Evolutionary conservation across 1,284 basidiomycete species (phyloP).

Genomic region (Ceraceosorus guamensis): DNA sequence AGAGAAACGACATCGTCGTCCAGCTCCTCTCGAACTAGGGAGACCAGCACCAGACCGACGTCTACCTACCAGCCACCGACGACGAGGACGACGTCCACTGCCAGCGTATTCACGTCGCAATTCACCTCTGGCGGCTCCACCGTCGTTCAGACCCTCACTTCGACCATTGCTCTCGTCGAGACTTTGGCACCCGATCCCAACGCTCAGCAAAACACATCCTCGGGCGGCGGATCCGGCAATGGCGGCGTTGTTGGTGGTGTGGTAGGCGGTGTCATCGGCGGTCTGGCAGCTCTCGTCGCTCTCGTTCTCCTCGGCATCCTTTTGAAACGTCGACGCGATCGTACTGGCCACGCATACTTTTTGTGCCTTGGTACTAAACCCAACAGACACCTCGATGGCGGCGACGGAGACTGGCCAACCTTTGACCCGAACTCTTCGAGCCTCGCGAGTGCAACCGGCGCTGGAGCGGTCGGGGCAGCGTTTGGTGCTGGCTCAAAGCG

Average conservation of each 20-base stretch:
- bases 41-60: too few relatives aligned
- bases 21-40: too few relatives aligned
- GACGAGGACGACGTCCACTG: too few relatives aligned
- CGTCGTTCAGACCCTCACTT: background rate
- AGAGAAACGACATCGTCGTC: too few relatives aligned
- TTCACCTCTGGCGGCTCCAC: background rate
- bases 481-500: constrained; percentile 3
- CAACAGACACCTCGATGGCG: constrained; percentile 12
- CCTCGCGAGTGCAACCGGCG: constrained; percentile 12
- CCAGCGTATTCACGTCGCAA: background rate
- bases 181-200: background rate
- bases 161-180: background rate
- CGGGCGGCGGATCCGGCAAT: constrained; percentile 19
- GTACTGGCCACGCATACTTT: constrained; percentile 34
- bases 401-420: constrained; percentile 30
- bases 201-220: background rate
- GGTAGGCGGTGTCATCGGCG: constrained; percentile 37
- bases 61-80: too few relatives aligned
- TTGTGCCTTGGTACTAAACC: constrained; percentile 33
- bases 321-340: constrained; percentile 20
- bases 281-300: constrained; percentile 22
- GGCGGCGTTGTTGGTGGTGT: constrained; percentile 35
- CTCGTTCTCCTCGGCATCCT: constrained; percentile 14
- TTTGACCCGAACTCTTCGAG: constrained; percentile 21
- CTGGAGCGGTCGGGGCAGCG: constrained; percentile 13